Evolutionary conservation across 139 green algal genomes (phyloP).

Genomic region (Asterochloris sp.): DNA sequence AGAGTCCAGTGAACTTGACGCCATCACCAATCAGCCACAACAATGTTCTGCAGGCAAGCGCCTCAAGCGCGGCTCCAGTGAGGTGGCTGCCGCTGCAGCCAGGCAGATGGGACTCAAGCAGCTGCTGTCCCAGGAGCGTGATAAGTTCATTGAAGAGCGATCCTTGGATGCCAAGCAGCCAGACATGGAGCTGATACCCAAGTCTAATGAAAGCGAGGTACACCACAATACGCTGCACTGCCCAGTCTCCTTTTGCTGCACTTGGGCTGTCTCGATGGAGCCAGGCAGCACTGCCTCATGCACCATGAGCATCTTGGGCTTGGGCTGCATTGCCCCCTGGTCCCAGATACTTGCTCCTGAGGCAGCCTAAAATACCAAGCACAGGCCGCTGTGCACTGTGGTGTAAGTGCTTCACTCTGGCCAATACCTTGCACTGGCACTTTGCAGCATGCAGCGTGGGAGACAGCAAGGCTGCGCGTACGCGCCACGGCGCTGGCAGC

Average conservation of each 20-base stretch:
- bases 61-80: background rate
- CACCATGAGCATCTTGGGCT: no score
- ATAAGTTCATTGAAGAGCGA: slow-evolving; percentile 9
- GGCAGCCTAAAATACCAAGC: no score
- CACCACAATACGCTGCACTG: background rate
- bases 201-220: background rate
- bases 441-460: slow-evolving; percentile 16
- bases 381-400: background rate
- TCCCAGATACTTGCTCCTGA: no score
- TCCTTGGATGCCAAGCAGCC: slow-evolving; percentile 1
- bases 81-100: slow-evolving; percentile 9
- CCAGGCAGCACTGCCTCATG: no score
- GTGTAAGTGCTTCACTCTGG: background rate
- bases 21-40: no score
- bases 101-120: slow-evolving; percentile 6
- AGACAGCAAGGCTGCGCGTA: slow-evolving; percentile 16
- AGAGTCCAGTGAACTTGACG: no score
- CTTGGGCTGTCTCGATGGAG: no score
- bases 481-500: slow-evolving; percentile 17
- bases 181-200: background rate
- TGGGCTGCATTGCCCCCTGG: no score
- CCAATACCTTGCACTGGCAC: background rate
- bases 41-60: background rate
- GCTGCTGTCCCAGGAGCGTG: slow-evolving; percentile 9
- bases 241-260: no score